Conservation (phyloP, 2,329 filamentous ascomycete genomes). For the Trichoderma breve region DNA sequence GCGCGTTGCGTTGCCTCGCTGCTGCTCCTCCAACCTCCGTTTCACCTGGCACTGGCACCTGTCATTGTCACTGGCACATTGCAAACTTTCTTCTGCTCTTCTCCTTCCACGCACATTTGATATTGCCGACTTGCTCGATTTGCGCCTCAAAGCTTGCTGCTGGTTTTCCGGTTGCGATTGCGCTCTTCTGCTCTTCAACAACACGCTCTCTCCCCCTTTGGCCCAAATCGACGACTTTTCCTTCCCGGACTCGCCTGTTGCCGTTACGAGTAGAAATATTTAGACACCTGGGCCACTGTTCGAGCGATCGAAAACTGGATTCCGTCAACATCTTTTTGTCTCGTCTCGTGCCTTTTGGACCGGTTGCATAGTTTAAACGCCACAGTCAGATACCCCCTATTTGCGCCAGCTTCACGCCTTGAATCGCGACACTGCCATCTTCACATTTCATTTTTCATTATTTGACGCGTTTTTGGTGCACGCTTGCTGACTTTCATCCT, state of each 20-base stretch:
- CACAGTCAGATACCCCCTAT: conserved; percentile 22
- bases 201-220: background rate
- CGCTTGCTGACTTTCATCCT: conserved; percentile 5
- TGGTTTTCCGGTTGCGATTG: background rate
- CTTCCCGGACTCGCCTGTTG: background rate
- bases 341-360: conserved; percentile 26
- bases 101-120: background rate
- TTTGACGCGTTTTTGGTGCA: background rate
- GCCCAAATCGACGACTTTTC: background rate
- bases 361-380: conserved; percentile 24
- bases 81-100: conserved; percentile 1
- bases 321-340: conserved; percentile 27
- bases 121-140: conserved; percentile 2
- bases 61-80: background rate
- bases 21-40: conserved; percentile 20
- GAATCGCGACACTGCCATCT: background rate
- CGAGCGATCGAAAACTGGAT: conserved; percentile 6
- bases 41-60: background rate
- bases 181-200: background rate
- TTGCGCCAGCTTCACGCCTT: background rate
- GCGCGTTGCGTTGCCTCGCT: conserved; percentile 17
- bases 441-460: background rate
- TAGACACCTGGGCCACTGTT: background rate
- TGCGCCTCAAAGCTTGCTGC: conserved; percentile 5
- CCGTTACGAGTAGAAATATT: background rate